Evolutionary conservation across 1,139 yeast species (phyloP), one percentile per base, ranked within the genome.

Genomic region (Debaryomyces subglobosus): DNA sequence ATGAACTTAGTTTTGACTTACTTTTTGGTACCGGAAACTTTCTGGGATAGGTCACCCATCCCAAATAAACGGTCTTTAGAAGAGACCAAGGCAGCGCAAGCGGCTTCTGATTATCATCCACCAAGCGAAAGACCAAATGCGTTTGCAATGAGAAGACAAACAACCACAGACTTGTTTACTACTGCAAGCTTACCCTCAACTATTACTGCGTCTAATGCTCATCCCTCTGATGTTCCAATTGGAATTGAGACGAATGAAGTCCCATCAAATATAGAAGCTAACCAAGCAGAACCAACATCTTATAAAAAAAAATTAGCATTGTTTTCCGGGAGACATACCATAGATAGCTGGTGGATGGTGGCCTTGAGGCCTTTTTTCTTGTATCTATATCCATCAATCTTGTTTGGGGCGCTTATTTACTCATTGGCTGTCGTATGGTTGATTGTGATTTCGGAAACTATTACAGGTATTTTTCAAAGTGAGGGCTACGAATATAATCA

Each of bases 361-460:
- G 77, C 81, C 8, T 54, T 81, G 18, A 68, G 88, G 37, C 88
- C 88, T 2, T 77, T 83, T 54, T 71, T 76, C 23, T 68, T 83
- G 10, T 77, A 71, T 50, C 53, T 68, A 2, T 83, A 82, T 59
- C 86, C 87, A 0, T 68, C 80, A 3, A 69, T 83, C 15, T 60
- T 80, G n/a, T 82, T 74, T 57, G 79, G 84, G 0, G 70, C 86
- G 1, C 57, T 82, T 8, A 63, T 79, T 2, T 83, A 83, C 56
- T 69, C 84, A 1, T 70, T 82, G 50, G 81, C 85, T 9, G 85
- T 83, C 23, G 84, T 83, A 18, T 83, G 86, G 86, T 72, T 83
- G 46, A 82, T 84, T 61, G 79, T 82, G 43, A 77, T 83, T 43
- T 79, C 85, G 1, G 86, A 83, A 59, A 74, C 82, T 1, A 74